Base-by-base conservation (phyloP, 352 stramenopile genomes). In the Pythium biforme region DNA sequence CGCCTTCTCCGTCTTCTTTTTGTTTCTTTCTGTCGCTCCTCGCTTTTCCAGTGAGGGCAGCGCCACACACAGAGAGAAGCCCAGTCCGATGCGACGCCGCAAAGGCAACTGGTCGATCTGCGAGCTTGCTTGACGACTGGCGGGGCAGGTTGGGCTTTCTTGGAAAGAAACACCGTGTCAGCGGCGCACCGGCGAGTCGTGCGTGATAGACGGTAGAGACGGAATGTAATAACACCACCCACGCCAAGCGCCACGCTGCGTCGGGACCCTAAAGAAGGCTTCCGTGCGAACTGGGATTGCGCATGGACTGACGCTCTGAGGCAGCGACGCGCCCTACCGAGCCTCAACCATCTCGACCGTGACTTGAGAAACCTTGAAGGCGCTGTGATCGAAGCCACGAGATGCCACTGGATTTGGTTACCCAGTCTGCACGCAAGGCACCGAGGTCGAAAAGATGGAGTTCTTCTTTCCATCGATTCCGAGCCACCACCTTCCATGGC, bases 401-500 rank as follows among this genome's bases (percentile, higher is more conserved):
- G 37, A 3, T n/a, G 37, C 37, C 37, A 43, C 37, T 43, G 37
- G 37, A 43, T 43, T 43, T 7, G 37, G 49, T 55, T 45, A 45
- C 49, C n/a, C 22, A 22, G 20, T 45, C 49, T 29, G 29, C 33
- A 43, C 49, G 10, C 25, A 48, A 50, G 52, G 9, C 12, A 19
- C 1, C 14, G 4, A 14, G 37, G 11, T 17, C 15, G 5, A 10
- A 34, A 10, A 34, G 10, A 34, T 2, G 1, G 17, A 19, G 8
- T 43, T 27, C 46, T 48, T 62, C 43, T 20, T 62, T 62, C 55
- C 31, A 43, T 55, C 43, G 45, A 53, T 62, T 55, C 6, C 20
- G 7, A 37, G 46, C 41, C 41, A 27, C 11, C 25, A 14, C 23
- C 22, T 31, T 37, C 26, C 7, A 3, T 39, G 2, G 46, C 37